Base-by-base conservation (phyloP, 2,329 filamentous ascomycete genomes). In the Harringtonia lauricola region DNA sequence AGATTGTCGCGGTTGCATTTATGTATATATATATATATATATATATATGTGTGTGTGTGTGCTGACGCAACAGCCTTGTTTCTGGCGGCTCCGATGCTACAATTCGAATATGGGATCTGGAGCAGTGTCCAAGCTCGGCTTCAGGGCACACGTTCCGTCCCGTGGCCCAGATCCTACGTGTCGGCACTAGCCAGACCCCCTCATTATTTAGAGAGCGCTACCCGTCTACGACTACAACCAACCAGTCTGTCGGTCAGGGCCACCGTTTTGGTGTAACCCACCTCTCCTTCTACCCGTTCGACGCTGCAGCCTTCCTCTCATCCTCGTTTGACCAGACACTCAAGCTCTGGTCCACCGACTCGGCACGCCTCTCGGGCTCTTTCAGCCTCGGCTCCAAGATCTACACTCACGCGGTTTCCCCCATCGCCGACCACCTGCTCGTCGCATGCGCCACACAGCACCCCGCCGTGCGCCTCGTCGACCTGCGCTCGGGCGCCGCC, bases 371-470 rank as follows among this genome's bases (percentile, higher is more conserved):
- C 1, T 79, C 81, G 1, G 81, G 79, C 17, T 74, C 74, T 5
- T 89, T 88, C 54, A 68, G 79, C 47, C 70, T 89, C 21, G 76
- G 74, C 41, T 73, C 76, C 4, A 81, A 81, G 28, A 69, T 86
- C 39, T 86, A 87, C 61, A 80, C 83, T 1, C 88, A 95, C 59
- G 79, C 84, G 1, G 72, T 86, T 22, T 94, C 88, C 1, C 74
- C 81, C 35, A 66, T 89, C 46, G 74, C 86, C 44, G 66, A 76
- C 42, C 72, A 88, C 55, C 70, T 94, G 0, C 73, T 95, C 4
- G 84, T 95, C 10, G 88, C 90, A 10, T 92, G 87, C 55, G 89
- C 85, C 1, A 94, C 88, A 1, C 87, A 94, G 50, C 81, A 92
- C 57, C 86, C 86, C 8, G 74, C 84, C 22, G 83, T 95, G 14